Evolutionary conservation across 176 grass and related monocot genomes (phyloP).

Genomic region (Lolium multiflorum): DNA sequence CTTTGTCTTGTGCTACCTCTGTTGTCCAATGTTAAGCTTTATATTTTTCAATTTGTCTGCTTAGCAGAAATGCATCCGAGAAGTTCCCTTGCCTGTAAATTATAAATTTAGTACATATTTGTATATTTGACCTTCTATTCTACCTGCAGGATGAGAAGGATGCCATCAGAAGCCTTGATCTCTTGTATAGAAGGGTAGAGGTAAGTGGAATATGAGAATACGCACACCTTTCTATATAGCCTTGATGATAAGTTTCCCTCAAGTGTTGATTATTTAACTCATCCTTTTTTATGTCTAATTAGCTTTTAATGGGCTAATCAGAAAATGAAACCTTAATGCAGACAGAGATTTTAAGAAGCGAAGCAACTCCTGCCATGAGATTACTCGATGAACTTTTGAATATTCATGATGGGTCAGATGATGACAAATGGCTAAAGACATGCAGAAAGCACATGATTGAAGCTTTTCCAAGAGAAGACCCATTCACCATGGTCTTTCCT

Average conservation of each 20-base stretch:
- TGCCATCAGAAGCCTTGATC: conserved; percentile 90
- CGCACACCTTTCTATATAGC: not conserved
- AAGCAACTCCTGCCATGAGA: conserved; percentile 87
- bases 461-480: conserved; percentile 84
- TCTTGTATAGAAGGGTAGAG: conserved; percentile 92
- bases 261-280: conserved; percentile 4
- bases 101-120: conserved; percentile 1
- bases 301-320: conserved; percentile 25
- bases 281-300: conserved; percentile 3
- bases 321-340: conserved; percentile 48
- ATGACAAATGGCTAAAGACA: conserved; percentile 85
- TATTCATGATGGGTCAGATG: conserved; percentile 81
- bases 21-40: not conserved
- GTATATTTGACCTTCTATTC: conserved; percentile 35
- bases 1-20: not conserved
- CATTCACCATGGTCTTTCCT: conserved; percentile 83
- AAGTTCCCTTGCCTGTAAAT: conserved; percentile 28
- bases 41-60: conserved; percentile 8
- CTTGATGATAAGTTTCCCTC: conserved; percentile 7
- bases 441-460: conserved; percentile 83
- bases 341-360: conserved; percentile 91
- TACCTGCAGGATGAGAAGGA: conserved; percentile 78
- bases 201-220: conserved; percentile 31
- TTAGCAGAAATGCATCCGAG: conserved; percentile 21
- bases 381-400: conserved; percentile 92